Conservation (phyloP, 352 stramenopile genomes). For the Detonula confervacea region DNA sequence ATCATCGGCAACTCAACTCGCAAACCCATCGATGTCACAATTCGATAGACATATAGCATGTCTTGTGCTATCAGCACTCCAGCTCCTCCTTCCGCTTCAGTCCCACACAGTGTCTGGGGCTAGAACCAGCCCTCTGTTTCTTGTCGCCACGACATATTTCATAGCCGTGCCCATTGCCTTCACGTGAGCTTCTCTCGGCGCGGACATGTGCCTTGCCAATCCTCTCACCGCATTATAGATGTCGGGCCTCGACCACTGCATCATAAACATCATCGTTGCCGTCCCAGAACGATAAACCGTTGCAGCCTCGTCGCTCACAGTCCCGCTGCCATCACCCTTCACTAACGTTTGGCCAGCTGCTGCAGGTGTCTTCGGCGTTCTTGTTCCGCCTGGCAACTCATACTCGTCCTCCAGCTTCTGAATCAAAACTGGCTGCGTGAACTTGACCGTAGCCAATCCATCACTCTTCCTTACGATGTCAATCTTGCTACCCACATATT, state of each 20-base stretch:
- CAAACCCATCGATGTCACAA: constrained; percentile 51
- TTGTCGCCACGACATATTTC: constrained; percentile 37
- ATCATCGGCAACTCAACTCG: constrained; percentile 57
- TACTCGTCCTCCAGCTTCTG: constrained; percentile 58
- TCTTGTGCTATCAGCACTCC: constrained; percentile 35
- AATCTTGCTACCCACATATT: constrained; percentile 60
- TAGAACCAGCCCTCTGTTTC: constrained; percentile 29
- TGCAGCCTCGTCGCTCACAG: neutral
- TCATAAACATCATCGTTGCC: constrained; percentile 46
- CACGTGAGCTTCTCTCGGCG: constrained; percentile 19
- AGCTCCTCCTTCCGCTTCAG: too few relatives aligned
- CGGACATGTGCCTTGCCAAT: constrained; percentile 29
- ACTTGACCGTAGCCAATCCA: constrained; percentile 16
- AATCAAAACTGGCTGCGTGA: constrained; percentile 54
- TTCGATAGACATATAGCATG: constrained; percentile 48
- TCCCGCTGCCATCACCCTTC: neutral
- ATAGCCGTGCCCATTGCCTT: constrained; percentile 42
- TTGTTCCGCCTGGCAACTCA: constrained; percentile 25
- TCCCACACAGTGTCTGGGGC: constrained; percentile 14
- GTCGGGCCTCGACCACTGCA: constrained; percentile 38
- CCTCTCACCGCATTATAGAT: constrained; percentile 32
- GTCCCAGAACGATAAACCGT: constrained; percentile 33
- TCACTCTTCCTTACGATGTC: constrained; percentile 2
- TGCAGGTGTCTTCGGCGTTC: constrained; percentile 22
- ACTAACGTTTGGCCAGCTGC: constrained; percentile 18